These are phyloP conservation scores for Ustilago hordei DNA, from an alignment of 1,284 basidiomycete genomes.

Conservation along the genomic window DNA sequence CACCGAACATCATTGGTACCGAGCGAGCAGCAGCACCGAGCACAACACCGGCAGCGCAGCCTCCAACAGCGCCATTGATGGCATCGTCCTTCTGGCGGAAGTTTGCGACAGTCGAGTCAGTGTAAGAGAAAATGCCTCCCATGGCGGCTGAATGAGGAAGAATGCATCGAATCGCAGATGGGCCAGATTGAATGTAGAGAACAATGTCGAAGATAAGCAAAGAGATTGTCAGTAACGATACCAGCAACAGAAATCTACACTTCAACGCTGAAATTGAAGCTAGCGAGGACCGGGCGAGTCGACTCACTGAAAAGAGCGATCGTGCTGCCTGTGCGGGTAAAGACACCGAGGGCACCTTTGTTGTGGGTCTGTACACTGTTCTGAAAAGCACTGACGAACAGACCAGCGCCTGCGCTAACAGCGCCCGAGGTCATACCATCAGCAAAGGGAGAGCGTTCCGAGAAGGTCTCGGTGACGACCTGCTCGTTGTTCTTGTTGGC, in stretches of 20 bases:
- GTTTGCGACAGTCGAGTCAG: constrained; percentile 84
- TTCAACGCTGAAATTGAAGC: not conserved
- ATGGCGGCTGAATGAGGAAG: constrained; percentile 75
- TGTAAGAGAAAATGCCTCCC: constrained; percentile 86
- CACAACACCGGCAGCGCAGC: constrained; percentile 91
- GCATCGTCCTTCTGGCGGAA: constrained; percentile 83
- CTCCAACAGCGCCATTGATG: constrained; percentile 85
- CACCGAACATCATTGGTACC: constrained; percentile 83
- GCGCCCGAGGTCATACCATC: constrained; percentile 58
- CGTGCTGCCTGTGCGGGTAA: constrained; percentile 82
- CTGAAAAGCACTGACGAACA: constrained; percentile 65
- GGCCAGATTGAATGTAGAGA: not conserved
- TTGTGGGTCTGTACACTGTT: constrained; percentile 74
- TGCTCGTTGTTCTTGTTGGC: constrained; percentile 40
- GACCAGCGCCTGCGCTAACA: constrained; percentile 56
- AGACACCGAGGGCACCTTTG: constrained; percentile 86
- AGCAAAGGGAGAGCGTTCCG: constrained; percentile 52
- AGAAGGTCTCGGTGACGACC: constrained; percentile 53
- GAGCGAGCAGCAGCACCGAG: constrained; percentile 88
- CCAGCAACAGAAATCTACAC: not conserved
- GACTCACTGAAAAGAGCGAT: constrained; percentile 78
- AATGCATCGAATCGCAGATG: not conserved
- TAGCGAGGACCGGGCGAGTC: not conserved
- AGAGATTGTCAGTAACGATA: constrained; percentile 11
- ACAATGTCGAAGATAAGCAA: not conserved